phyloP scores from a whole-genome alignment of 2,329 filamentous ascomycete species.

The Colletotrichum siamense region DNA sequence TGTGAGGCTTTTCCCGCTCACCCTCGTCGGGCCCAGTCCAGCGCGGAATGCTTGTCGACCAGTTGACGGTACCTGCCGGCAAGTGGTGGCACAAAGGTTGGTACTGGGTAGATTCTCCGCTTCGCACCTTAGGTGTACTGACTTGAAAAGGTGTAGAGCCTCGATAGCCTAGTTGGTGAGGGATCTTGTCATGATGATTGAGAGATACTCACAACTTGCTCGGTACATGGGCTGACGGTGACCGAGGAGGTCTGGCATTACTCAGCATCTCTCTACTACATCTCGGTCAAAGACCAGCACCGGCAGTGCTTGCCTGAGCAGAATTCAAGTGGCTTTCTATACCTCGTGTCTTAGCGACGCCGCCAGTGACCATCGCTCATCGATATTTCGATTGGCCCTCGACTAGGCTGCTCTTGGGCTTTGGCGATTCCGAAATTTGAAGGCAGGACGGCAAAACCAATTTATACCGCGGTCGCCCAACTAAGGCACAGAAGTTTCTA shows the following conservation, averaged over 20 bases:
- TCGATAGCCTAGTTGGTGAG: too few species aligned
- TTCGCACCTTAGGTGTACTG: neutral
- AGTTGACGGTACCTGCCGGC: neutral
- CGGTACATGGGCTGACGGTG: neutral
- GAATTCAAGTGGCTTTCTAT: neutral
- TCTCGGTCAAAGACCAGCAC: neutral
- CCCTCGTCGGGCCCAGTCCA: neutral
- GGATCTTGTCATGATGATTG: neutral
- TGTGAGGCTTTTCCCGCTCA: neutral
- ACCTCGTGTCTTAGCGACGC: neutral
- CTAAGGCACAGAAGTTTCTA: neutral
- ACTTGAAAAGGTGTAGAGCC: neutral
- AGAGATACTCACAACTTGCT: neutral
- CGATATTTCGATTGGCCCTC: neutral
- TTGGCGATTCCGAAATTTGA: neutral
- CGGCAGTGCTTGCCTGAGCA: neutral
- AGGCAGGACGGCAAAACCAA: neutral
- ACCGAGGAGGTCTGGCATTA: neutral
- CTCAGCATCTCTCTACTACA: neutral
- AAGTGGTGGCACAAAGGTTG: neutral
- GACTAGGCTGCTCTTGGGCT: neutral
- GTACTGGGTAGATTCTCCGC: neutral
- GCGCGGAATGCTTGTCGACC: neutral
- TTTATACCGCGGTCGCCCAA: neutral
- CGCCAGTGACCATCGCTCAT: neutral